Evolutionary conservation across 2,329 filamentous ascomycete species (phyloP).

Genomic region (Rutstroemia sydowiana): DNA sequence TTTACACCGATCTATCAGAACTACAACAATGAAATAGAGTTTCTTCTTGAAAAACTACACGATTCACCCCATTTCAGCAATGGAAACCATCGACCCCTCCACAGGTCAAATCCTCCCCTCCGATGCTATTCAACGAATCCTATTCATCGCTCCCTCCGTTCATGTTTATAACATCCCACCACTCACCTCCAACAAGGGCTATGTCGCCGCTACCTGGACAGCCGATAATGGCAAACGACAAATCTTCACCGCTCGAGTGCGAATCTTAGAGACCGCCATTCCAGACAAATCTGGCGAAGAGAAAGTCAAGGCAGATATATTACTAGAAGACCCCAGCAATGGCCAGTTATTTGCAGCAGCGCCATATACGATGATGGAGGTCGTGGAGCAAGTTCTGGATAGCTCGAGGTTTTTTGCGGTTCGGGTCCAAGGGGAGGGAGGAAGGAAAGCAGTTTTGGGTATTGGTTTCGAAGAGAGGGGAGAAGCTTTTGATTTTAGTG

Average conservation of each 20-base stretch:
- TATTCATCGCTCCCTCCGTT: conserved; percentile 67
- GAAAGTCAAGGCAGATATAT: conserved; percentile 62
- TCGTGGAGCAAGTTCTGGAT: conserved; percentile 72
- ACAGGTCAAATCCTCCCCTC: conserved; percentile 61
- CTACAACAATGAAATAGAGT: too few species aligned
- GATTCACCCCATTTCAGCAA: not conserved
- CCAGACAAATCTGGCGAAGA: conserved; percentile 36
- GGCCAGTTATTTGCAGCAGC: conserved; percentile 78
- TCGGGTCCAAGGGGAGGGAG: conserved; percentile 66
- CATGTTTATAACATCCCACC: conserved; percentile 88
- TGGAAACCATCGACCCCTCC: conserved; percentile 53
- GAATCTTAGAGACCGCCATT: conserved; percentile 68
- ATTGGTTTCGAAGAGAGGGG: conserved; percentile 82
- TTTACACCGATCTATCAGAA: too few species aligned
- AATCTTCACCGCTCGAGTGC: conserved; percentile 80
- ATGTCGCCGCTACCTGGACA: conserved; percentile 73
- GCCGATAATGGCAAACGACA: conserved; percentile 57
- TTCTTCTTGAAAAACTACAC: not conserved
- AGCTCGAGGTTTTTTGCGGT: conserved; percentile 80
- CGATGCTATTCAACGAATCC: conserved; percentile 76
- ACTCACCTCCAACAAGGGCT: conserved; percentile 68
- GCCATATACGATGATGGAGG: conserved; percentile 59
- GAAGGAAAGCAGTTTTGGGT: conserved; percentile 71
- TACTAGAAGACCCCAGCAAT: conserved; percentile 67
- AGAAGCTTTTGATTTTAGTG: conserved; percentile 80